A percentile compares a stretch with the other conserved stretches of the same genome.
Evolutionary conservation across 257 asterid species (phyloP).

Genomic region (Anisodus acutangulus): DNA sequence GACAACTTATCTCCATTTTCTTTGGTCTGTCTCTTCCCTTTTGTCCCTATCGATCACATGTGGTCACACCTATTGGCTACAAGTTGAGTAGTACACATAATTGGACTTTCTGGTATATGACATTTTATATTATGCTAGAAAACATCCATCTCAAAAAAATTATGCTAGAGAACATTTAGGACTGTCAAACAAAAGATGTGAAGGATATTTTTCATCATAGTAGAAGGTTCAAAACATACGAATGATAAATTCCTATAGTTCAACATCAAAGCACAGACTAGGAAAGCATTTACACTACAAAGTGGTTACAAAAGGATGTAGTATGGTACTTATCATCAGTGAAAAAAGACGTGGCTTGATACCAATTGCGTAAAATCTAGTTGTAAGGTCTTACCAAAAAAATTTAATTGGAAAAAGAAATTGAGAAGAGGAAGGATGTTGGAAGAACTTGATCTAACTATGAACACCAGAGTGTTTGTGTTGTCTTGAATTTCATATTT

Average conservation of each 20-base stretch:
- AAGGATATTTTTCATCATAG: neutral
- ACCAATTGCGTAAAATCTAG: neutral
- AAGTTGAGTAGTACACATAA: neutral
- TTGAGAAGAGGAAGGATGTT: neutral
- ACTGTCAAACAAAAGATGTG: neutral
- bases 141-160: neutral
- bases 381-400: neutral
- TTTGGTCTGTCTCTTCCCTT: neutral
- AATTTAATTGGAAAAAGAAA: neutral
- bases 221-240: neutral
- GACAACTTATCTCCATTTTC: constrained; percentile 1
- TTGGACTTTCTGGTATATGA: neutral
- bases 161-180: neutral
- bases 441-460: neutral
- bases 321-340: neutral
- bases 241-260: neutral
- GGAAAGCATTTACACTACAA: neutral
- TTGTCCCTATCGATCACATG: neutral
- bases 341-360: neutral
- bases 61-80: neutral
- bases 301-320: neutral
- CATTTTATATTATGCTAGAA: neutral
- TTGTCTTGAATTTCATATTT: constrained; percentile 3
- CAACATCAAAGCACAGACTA: neutral
- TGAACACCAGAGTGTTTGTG: neutral